These are phyloP conservation scores for Rhodotorula kratochvilovae DNA, from an alignment of 768 basidiomycete species.

Conservation along the genomic window DNA sequence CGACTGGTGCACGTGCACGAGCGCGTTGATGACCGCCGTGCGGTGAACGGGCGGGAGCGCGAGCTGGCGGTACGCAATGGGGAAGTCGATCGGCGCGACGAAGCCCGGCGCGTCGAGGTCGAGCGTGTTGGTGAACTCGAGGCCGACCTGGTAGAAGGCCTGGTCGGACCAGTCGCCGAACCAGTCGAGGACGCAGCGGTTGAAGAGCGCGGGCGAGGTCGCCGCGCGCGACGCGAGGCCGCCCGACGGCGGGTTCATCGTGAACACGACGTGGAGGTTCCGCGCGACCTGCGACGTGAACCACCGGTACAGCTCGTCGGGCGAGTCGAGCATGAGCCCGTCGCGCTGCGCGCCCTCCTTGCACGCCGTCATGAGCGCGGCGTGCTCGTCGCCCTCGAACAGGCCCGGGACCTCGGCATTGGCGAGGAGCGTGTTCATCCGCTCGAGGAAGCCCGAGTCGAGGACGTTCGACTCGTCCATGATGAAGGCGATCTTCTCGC, in stretches of 20 bases:
- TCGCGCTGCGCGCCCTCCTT: conserved; percentile 99
- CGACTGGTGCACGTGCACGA: conserved; percentile 86
- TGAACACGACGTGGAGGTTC: conserved; percentile 97
- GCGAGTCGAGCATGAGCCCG: conserved; percentile 95
- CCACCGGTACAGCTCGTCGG: conserved; percentile 96
- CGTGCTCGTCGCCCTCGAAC: conserved; percentile 99
- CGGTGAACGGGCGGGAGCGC: conserved; percentile 83
- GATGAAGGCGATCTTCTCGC: conserved; percentile 99
- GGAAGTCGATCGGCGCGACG: conserved; percentile 74
- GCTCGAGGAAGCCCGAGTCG: conserved; percentile 95
- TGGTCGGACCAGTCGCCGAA: conserved; percentile 99
- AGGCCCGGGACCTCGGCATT: conserved; percentile 99
- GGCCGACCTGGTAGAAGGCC: conserved; percentile 94
- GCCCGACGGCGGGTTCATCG: conserved; percentile 97
- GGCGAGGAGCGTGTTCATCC: conserved; percentile 99
- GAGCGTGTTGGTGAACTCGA: conserved; percentile 90
- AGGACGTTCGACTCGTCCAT: conserved; percentile 99
- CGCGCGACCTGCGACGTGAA: conserved; percentile 97
- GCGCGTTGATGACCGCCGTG: conserved; percentile 82
- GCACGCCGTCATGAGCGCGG: conserved; percentile 97
- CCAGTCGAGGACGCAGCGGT: conserved; percentile 99
- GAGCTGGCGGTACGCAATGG: conserved; percentile 77
- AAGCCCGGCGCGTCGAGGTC: conserved; percentile 86
- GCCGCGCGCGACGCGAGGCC: conserved; percentile 93
- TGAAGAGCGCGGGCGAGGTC: conserved; percentile 95